Base-by-base conservation (phyloP, 129 eudicot species). In the Saussurea involucrata region DNA sequence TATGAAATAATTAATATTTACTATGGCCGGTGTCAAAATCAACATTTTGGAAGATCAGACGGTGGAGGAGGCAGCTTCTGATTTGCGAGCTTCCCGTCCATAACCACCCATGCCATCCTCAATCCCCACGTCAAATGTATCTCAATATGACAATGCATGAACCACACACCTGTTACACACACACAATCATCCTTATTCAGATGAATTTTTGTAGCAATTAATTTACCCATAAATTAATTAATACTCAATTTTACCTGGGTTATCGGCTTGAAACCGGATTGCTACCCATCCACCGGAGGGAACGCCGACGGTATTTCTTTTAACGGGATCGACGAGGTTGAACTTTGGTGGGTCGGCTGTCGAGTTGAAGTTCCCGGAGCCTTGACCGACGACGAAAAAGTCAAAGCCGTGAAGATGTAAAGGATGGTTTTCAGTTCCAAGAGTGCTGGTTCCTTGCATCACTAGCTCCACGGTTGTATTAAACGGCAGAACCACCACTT, bases 271-370 rank as follows among this genome's bases (percentile, higher is more conserved):
- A 83, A 91, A 91, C 3, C 94, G 87, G 21, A 91, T 68, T 4
- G 94, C 97, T 1, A 81, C 89, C 97, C 97, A 91, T 61, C 94
- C 94, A 57, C 94, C 92, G 1, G 97, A 87, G 4, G 97, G 97
- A 13, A 91, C 89, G 0, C 87, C 83, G 8, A 91, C 74, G 0
- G 94, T 88, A 65, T 91, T 91, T 71, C 94, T 76, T 61, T 85
- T 89, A 1, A 81, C 90, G 0, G 94, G 94, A 32, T 88, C 94
- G 2, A 91, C 82, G 4, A 91, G 87, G 76, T 91, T 91, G 71
- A 66, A 91, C 27, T 75, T 81, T 3, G 69, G 29, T 34, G 92
- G 87, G 76, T 91, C 92, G 2, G 85, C 79, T 24, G 37, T 74
- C 44, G 92, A 78, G 64, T 91, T 78, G 21, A 80, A 91, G 66